Percentiles rank a stretch among this genome's conserved stretches.
These are phyloP conservation scores for Candida manassasensis DNA, from an alignment of 805 yeast genomes.

Conservation along the genomic window DNA sequence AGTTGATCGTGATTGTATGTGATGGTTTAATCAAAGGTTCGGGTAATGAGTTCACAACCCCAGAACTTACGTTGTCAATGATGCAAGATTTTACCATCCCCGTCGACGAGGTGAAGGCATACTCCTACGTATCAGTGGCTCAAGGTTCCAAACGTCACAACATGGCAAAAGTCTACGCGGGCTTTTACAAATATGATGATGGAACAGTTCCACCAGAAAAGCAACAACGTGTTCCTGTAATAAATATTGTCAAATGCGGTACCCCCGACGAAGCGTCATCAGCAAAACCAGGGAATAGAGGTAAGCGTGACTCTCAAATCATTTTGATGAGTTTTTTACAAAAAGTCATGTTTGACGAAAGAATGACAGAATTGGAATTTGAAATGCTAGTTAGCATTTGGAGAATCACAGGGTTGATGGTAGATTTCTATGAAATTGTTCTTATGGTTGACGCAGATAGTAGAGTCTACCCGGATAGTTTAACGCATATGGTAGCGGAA, in stretches of 20 bases:
- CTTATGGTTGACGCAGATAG: slow-evolving; percentile 97
- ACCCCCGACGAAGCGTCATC: slow-evolving; percentile 71
- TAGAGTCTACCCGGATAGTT: slow-evolving; percentile 76
- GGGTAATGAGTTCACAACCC: slow-evolving; percentile 83
- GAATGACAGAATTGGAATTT: slow-evolving; percentile 88
- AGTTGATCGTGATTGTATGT: slow-evolving; percentile 77
- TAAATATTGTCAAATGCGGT: slow-evolving; percentile 82
- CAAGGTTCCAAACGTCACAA: slow-evolving; percentile 93
- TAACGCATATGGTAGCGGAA: slow-evolving; percentile 86
- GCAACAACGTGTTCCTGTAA: slow-evolving; percentile 80
- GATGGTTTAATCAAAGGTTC: slow-evolving; percentile 95
- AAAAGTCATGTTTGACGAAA: slow-evolving; percentile 81
- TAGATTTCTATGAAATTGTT: slow-evolving; percentile 74
- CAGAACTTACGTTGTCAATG: slow-evolving; percentile 83
- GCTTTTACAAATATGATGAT: slow-evolving; percentile 84
- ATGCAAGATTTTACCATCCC: slow-evolving; percentile 69
- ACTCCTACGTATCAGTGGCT: slow-evolving; percentile 93
- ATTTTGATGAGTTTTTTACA: slow-evolving; percentile 88
- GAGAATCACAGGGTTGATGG: slow-evolving; percentile 80
- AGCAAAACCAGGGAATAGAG: slow-evolving; percentile 82
- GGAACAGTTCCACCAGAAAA: slow-evolving; percentile 69
- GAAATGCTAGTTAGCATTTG: slow-evolving; percentile 72
- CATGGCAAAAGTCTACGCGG: slow-evolving; percentile 95
- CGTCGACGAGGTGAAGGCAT: slow-evolving; percentile 69
- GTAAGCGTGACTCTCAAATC: slow-evolving; percentile 92